Evolutionary conservation across 805 yeast species (phyloP), one percentile per base, ranked within the genome.

Genomic region (Nakazawaea peltata): DNA sequence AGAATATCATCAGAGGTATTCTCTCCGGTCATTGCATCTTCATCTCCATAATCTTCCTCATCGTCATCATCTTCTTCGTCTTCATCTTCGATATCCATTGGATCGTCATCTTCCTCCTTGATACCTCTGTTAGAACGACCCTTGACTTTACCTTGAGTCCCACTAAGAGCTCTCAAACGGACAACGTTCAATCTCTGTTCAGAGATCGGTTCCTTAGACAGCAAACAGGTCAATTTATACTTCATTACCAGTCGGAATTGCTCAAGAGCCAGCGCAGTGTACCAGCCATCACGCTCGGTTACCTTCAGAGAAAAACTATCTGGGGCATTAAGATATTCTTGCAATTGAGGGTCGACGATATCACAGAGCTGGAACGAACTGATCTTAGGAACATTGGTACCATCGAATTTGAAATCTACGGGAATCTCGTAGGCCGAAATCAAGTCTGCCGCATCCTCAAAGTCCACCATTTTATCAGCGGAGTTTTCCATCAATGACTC

Each of bases 281-380:
- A 70, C 97, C 97, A 90, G 1, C 97, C 97, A 37, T 79, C 81
- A 32, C 71, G 70, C 39, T 70, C 72, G 40, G 75, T 77, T 16
- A 74, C 69, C 9, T 54, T 54, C 0, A 59, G 57, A 21, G 61
- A 60, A 2, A 72, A 39, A 8, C 53, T 57, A 13, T 67, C 56
- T 9, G 50, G 42, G 7, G 56, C 52, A 4, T 83, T 47, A 11
- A 79, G 46, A n/a, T n/a, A n/a, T 3, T 52, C 50, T 10, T 48
- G 46, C 8, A 88, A 63, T 43, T 77, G 79, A 8, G 75, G 71
- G 48, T 85, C 94, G 5, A 68, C 53, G 4, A 92, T 62, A 49
- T 90, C 88, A 19, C 87, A 88, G 7, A 92, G 60, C 50, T 86
- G 95, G 46, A 81, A 77, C 41, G 81, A 71, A 8, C 84, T 71